Conservation (phyloP, 2,329 filamentous ascomycete species). For the Monilinia fructicola region DNA sequence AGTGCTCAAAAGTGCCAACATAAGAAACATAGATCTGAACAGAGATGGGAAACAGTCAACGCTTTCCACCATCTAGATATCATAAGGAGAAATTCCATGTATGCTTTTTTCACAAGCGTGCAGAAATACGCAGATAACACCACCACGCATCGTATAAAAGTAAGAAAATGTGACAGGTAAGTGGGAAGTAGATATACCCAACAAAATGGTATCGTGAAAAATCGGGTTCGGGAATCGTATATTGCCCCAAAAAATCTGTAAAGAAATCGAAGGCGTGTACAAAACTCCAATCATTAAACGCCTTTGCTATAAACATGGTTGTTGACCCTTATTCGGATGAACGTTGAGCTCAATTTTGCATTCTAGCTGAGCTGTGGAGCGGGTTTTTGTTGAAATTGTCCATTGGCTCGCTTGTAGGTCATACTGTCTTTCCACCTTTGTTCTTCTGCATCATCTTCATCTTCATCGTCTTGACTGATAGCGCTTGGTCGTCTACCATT, state of each 20-base stretch:
- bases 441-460: slow-evolving; percentile 28
- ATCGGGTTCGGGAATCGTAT: slow-evolving; percentile 12
- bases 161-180: slow-evolving; percentile 1
- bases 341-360: neutral
- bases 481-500: slow-evolving; percentile 47
- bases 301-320: slow-evolving; percentile 12
- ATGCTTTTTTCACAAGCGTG: slow-evolving; percentile 19
- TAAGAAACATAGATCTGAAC: slow-evolving; percentile 2
- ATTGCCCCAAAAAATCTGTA: neutral
- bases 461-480: slow-evolving; percentile 30
- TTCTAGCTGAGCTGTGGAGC: neutral
- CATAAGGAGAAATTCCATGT: slow-evolving; percentile 24
- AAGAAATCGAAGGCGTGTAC: slow-evolving; percentile 12
- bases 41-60: neutral
- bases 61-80: slow-evolving; percentile 19
- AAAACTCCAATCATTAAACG: slow-evolving; percentile 6
- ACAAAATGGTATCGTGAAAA: slow-evolving; percentile 22
- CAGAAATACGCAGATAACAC: neutral
- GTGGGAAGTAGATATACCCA: neutral
- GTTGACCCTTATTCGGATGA: too few relatives aligned
- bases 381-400: slow-evolving; percentile 19
- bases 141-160: slow-evolving; percentile 3
- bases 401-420: slow-evolving; percentile 40
- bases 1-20: slow-evolving; percentile 6
- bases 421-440: slow-evolving; percentile 25